Evolutionary conservation across 805 yeast genomes (phyloP).

Genomic region (Lachancea mirantina): DNA sequence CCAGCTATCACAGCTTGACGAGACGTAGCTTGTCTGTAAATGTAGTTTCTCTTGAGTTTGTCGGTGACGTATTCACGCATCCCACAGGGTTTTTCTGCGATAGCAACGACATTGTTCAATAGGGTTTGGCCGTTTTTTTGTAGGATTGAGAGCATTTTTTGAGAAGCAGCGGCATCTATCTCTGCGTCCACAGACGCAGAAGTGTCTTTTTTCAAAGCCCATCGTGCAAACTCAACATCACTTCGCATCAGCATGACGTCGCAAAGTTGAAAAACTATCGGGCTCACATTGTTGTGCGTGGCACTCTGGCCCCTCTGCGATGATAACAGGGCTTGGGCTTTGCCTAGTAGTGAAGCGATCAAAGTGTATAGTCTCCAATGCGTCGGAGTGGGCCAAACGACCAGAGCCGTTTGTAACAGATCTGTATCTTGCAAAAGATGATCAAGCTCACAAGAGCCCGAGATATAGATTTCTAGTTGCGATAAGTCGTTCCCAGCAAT

Average conservation of each 20-base stretch:
- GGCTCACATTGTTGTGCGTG: conserved; percentile 18
- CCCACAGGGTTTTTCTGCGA: conserved; percentile 27
- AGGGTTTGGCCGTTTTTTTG: conserved; percentile 22
- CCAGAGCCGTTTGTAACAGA: conserved; percentile 4
- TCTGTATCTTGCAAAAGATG: conserved; percentile 4
- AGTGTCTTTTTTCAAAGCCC: conserved; percentile 11
- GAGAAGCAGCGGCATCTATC: conserved; percentile 4
- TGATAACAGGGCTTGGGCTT: conserved; percentile 12
- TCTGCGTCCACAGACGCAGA: neutral
- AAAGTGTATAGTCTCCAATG: conserved; percentile 19
- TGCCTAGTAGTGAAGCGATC: conserved; percentile 14
- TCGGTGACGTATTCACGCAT: conserved; percentile 25
- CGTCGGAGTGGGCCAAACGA: neutral
- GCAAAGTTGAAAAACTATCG: conserved; percentile 22
- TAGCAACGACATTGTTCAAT: conserved; percentile 18
- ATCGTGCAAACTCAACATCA: conserved; percentile 23
- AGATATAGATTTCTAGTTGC: conserved; percentile 5
- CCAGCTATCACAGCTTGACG: no score
- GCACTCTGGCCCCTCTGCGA: conserved; percentile 12
- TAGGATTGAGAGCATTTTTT: conserved; percentile 13
- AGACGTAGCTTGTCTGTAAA: conserved; percentile 19
- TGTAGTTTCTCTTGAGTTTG: conserved; percentile 25
- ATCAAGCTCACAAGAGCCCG: neutral
- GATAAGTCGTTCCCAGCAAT: conserved; percentile 10
- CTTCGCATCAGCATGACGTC: conserved; percentile 19